Base-by-base conservation (phyloP, 441 rosid species). In the Pelargonium australe region DNA sequence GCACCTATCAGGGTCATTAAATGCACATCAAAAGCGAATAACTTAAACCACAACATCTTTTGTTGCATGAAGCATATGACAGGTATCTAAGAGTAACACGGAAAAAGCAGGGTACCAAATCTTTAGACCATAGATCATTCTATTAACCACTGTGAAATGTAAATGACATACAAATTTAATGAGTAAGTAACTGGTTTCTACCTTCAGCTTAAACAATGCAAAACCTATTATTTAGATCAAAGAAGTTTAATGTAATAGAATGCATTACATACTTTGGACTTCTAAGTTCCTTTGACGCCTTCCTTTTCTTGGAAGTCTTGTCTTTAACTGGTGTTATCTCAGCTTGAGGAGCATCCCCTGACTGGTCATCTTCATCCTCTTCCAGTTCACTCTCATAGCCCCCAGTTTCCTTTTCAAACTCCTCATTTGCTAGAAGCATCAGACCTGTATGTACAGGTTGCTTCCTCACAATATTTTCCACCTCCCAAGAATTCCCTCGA, bases 231-330 rank as follows among this genome's bases (percentile, higher is more conserved):
- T 57, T 10, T 7, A 31, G 34, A 43, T 43, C 12, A 7, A 7
- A 43, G 47, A 43, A 43, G 47, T 43, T 8, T 43, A 43, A 43
- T 43, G 57, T 12, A n/a, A 66, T 63, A 3, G 41, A 31, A 60
- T 47, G 20, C 9, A 31, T 60, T 62, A 75, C 86, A 71, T 86
- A 89, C 97, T 81, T 85, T 34, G 86, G 80, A 73, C 87, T 82
- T 53, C 13, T 68, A 66, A 73, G 86, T 81, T 85, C 86, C 78
- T 84, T 82, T 0, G 84, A 79, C 1, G 93, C 85, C 76, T 90
- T 92, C 68, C 96, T 87, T 81, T 92, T 95, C 82, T 85, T 95
- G 0, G 88, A 82, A 77, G 78, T 75, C 5, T 11, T 75, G 74
- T 75, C 81, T 45, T 65, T 73, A 69, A 70, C 77, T 0, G 82